phyloP scores from a whole-genome alignment of 768 basidiomycete genomes.

The Amanita subjunquillea region DNA sequence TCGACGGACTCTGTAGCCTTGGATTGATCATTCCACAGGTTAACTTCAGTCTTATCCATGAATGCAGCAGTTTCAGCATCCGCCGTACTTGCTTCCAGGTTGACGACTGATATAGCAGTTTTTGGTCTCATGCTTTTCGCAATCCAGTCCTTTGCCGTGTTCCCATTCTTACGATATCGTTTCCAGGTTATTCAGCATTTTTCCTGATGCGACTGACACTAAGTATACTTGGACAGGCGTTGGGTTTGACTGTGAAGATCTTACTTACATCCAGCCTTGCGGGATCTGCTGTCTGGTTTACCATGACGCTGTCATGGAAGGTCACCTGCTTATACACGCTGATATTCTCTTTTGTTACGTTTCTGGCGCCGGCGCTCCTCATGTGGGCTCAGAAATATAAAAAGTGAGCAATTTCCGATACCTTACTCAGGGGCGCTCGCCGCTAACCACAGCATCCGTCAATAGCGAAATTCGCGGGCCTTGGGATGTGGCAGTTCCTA shows the following conservation, averaged over 20 bases:
- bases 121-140: slow-evolving; percentile 85
- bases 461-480: slow-evolving; percentile 78
- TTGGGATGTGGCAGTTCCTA: slow-evolving; percentile 83
- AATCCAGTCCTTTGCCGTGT: slow-evolving; percentile 75
- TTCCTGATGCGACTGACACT: slow-evolving; percentile 7
- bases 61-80: slow-evolving; percentile 90
- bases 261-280: slow-evolving; percentile 44
- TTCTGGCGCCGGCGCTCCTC: slow-evolving; percentile 63
- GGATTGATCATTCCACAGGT: slow-evolving; percentile 25
- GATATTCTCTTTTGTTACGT: slow-evolving; percentile 47
- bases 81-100: slow-evolving; percentile 86
- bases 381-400: slow-evolving; percentile 86
- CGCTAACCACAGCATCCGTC: slow-evolving; percentile 9
- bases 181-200: slow-evolving; percentile 39
- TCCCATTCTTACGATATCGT: slow-evolving; percentile 68
- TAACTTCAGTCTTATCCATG: slow-evolving; percentile 78
- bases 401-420: slow-evolving; percentile 42
- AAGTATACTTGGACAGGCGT: slow-evolving; percentile 26
- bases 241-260: slow-evolving; percentile 34
- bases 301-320: slow-evolving; percentile 41
- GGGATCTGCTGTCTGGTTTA: slow-evolving; percentile 39
- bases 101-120: slow-evolving; percentile 74
- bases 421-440: neutral
- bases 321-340: slow-evolving; percentile 42
- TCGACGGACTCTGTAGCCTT: slow-evolving; percentile 4